Conservation (phyloP, 139 green algal genomes). For the Deuterostichococcus epilithicus region DNA sequence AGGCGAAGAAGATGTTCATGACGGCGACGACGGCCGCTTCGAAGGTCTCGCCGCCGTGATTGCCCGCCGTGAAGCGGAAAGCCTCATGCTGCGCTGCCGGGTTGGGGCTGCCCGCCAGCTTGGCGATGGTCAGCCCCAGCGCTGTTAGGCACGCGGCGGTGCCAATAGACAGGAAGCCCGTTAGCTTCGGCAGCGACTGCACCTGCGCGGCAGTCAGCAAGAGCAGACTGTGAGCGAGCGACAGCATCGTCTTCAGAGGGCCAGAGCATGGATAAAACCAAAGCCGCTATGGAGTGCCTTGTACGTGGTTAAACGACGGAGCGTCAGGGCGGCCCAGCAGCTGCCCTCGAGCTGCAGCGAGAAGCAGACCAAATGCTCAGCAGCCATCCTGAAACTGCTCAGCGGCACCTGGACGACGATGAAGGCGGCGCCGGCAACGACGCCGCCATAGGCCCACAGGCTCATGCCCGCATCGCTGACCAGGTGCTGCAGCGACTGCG, state of each 20-base stretch:
- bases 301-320: too few relatives aligned
- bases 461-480: neutral
- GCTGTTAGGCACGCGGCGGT: constrained; percentile 39
- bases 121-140: constrained; percentile 26
- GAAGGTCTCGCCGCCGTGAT: neutral
- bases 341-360: too few relatives aligned
- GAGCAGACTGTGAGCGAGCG: neutral
- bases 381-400: too few relatives aligned
- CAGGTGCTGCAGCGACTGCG: constrained; percentile 32
- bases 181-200: constrained; percentile 39
- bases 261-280: too few relatives aligned
- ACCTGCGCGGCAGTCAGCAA: constrained; percentile 12
- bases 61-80: neutral
- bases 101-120: neutral
- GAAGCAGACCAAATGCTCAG: too few relatives aligned
- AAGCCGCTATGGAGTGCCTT: too few relatives aligned
- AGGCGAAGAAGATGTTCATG: constrained; percentile 35
- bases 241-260: too few relatives aligned
- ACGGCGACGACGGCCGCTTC: constrained; percentile 23
- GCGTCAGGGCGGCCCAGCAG: too few relatives aligned
- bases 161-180: constrained; percentile 46
- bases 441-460: neutral
- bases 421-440: neutral
- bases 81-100: neutral
- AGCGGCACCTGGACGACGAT: neutral